Evolutionary conservation across 2,329 filamentous ascomycete genomes (phyloP).

Genomic region (Microcyclosporella mali): DNA sequence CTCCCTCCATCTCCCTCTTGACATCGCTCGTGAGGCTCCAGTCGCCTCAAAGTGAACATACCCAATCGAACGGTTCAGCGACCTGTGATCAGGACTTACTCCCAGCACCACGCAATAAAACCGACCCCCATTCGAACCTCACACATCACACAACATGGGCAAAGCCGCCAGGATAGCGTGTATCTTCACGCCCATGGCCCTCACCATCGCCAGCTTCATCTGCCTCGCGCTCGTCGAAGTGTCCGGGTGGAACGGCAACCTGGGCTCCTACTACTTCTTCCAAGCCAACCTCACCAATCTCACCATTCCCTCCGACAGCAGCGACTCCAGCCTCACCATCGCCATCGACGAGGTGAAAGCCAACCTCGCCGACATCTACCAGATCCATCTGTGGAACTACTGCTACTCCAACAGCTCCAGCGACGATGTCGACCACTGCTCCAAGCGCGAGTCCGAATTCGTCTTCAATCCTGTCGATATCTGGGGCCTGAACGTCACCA

Average conservation of each 20-base stretch:
- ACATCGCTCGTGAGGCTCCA: neutral
- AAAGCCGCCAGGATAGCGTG: slow-evolving; percentile 75
- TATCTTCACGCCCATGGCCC: slow-evolving; percentile 77
- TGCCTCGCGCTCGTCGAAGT: slow-evolving; percentile 56
- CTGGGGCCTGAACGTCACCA: slow-evolving; percentile 54
- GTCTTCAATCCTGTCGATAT: slow-evolving; percentile 65
- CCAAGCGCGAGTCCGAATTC: slow-evolving; percentile 66
- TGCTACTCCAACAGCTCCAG: slow-evolving; percentile 54
- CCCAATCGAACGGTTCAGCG: too few relatives aligned
- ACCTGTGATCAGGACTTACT: neutral
- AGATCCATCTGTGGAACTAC: slow-evolving; percentile 80
- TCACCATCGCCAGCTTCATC: slow-evolving; percentile 71
- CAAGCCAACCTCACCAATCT: slow-evolving; percentile 37
- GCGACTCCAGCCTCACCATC: slow-evolving; percentile 29
- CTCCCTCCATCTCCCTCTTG: neutral
- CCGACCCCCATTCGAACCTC: neutral
- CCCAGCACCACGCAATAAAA: slow-evolving; percentile 1
- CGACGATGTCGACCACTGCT: slow-evolving; percentile 56
- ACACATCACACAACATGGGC: slow-evolving; percentile 47
- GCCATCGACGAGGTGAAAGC: slow-evolving; percentile 36
- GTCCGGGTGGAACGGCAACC: slow-evolving; percentile 45
- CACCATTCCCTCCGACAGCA: slow-evolving; percentile 21
- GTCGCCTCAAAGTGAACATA: too few relatives aligned
- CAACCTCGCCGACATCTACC: slow-evolving; percentile 67
- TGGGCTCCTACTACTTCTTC: slow-evolving; percentile 48